Evolutionary conservation across 495 filamentous ascomycete genomes (phyloP).

Genomic region (Cladorrhinum samala): DNA sequence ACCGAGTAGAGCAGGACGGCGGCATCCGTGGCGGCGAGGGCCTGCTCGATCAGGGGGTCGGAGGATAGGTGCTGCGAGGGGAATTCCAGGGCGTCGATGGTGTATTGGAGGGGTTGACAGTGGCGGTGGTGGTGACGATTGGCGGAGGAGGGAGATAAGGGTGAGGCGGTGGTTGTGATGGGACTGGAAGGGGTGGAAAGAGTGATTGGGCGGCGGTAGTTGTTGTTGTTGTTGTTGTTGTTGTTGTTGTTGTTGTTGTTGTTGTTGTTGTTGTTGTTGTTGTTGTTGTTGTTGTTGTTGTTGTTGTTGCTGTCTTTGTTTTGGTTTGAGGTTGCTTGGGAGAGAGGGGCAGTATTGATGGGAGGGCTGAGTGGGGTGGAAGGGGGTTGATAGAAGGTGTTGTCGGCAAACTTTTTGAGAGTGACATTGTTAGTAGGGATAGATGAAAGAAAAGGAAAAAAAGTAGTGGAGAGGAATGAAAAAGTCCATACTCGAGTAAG

Average conservation of each 20-base stretch:
- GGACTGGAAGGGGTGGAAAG: conserved; percentile 15
- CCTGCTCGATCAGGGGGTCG: conserved; percentile 30
- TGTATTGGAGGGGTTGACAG: too few relatives aligned
- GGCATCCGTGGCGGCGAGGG: conserved; percentile 36
- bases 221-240: conserved; percentile 17
- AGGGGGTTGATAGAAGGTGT: conserved; percentile 18
- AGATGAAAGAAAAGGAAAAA: neutral
- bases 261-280: too few relatives aligned
- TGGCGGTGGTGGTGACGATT: too few relatives aligned
- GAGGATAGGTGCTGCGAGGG: conserved; percentile 27
- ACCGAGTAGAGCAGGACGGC: conserved; percentile 37
- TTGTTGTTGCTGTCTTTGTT: too few relatives aligned
- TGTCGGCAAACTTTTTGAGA: conserved; percentile 29
- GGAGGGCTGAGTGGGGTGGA: conserved; percentile 23
- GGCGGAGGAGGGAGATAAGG: too few relatives aligned
- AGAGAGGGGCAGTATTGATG: too few relatives aligned
- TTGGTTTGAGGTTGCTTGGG: too few relatives aligned
- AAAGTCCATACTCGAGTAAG: conserved; percentile 30
- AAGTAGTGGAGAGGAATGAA: neutral
- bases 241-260: conserved; percentile 24
- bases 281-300: too few relatives aligned
- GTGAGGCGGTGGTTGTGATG: too few relatives aligned
- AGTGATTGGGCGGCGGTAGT: conserved; percentile 28
- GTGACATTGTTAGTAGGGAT: too few relatives aligned
- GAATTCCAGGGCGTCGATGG: conserved; percentile 35